Percentiles rank a stretch among this genome's conserved stretches.
Conservation (phyloP, 495 filamentous ascomycete genomes). For the Penicillium roqueforti region DNA sequence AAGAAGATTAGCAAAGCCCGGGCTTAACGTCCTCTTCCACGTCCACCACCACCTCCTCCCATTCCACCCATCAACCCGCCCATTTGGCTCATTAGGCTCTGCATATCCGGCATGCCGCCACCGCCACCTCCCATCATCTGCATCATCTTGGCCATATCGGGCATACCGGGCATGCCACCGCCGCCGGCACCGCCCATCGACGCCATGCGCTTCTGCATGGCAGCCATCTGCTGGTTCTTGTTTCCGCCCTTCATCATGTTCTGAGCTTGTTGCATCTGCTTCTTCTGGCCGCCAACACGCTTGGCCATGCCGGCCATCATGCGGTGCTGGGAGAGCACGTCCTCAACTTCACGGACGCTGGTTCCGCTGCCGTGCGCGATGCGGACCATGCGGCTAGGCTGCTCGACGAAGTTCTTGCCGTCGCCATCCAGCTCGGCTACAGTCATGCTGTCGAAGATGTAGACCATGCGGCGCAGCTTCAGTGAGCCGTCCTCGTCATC, state of each 20-base stretch:
- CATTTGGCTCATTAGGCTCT: constrained; percentile 84
- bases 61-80: constrained; percentile 61
- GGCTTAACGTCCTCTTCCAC: constrained; percentile 38
- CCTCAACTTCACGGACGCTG: constrained; percentile 90
- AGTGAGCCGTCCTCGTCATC: constrained; percentile 91
- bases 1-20: neutral
- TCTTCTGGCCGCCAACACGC: constrained; percentile 94
- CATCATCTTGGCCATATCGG: constrained; percentile 77
- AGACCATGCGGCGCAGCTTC: constrained; percentile 97
- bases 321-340: constrained; percentile 91
- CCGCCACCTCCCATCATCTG: constrained; percentile 58
- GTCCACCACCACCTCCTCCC: constrained; percentile 39
- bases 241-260: constrained; percentile 83
- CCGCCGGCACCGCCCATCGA: constrained; percentile 75
- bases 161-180: constrained; percentile 41
- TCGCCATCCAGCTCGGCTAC: constrained; percentile 90
- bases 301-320: constrained; percentile 99
- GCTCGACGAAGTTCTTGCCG: constrained; percentile 87
- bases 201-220: constrained; percentile 92
- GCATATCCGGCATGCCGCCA: constrained; percentile 61
- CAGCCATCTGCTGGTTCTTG: constrained; percentile 89
- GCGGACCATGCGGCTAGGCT: constrained; percentile 91
- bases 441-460: constrained; percentile 98
- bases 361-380: constrained; percentile 88
- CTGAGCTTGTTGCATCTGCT: constrained; percentile 93